phyloP scores from a whole-genome alignment of 2,329 filamentous ascomycete genomes.

The Coniochaeta hoffmannii region DNA sequence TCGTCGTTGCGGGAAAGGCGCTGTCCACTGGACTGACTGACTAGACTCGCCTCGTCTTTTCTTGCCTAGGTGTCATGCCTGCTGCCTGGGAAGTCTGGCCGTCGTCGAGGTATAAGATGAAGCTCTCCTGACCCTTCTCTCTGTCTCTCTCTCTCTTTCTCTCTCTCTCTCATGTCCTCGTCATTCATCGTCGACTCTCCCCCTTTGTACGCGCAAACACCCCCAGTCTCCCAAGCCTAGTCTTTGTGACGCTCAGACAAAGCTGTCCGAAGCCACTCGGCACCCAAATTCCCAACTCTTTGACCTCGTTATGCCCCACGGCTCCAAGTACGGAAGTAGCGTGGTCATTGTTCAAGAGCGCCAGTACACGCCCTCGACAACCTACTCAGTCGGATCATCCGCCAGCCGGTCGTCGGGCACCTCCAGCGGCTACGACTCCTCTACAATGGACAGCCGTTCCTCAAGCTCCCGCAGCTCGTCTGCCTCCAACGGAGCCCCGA shows the following conservation, averaged over 20 bases:
- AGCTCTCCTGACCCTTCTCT: too few species aligned
- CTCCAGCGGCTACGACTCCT: neutral
- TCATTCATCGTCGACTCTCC: neutral
- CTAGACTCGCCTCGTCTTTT: neutral
- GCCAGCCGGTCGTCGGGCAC: neutral
- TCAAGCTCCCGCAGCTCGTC: neutral
- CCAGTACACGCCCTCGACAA: neutral
- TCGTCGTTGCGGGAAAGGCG: neutral
- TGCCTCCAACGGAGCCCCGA: neutral
- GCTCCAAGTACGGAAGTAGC: neutral
- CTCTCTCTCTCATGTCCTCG: neutral
- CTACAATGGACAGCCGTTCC: neutral
- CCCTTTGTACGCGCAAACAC: neutral
- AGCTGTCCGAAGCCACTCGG: neutral
- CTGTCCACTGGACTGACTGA: neutral
- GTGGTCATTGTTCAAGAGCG: slow-evolving; percentile 1
- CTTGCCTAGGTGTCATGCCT: neutral
- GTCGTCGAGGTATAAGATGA: neutral
- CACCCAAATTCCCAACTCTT: neutral
- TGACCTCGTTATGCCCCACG: neutral
- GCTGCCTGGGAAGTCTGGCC: neutral
- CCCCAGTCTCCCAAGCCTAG: neutral
- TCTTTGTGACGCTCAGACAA: neutral
- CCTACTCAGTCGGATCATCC: neutral
- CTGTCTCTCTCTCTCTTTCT: too few species aligned